phyloP scores from a whole-genome alignment of 164 flowering plant species.

The Liriodendron chinense region DNA sequence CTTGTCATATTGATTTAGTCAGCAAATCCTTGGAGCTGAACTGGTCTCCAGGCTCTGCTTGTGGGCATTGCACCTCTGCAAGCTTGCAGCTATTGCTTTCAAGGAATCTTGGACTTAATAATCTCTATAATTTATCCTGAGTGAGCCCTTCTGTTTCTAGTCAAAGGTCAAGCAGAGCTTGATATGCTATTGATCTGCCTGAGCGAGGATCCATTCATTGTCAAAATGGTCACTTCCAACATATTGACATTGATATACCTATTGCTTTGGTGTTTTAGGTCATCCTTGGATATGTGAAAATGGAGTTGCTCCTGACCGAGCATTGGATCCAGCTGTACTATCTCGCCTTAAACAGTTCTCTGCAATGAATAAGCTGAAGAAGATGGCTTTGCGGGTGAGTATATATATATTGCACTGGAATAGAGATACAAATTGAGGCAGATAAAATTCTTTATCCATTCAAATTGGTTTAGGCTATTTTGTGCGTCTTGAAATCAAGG shows the following conservation, averaged over 20 bases:
- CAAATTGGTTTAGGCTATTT: background rate
- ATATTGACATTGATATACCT: background rate
- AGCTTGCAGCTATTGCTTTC: background rate
- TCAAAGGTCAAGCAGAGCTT: too few species aligned
- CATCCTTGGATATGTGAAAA: slow-evolving; percentile 99
- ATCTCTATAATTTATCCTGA: background rate
- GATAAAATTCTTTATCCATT: background rate
- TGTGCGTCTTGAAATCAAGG: background rate
- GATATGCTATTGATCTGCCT: too few species aligned
- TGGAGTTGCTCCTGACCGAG: slow-evolving; percentile 97
- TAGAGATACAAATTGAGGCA: background rate
- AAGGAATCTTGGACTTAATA: background rate
- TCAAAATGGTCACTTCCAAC: background rate
- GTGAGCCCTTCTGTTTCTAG: too few species aligned
- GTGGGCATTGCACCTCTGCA: background rate
- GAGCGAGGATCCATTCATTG: background rate
- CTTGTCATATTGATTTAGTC: too few species aligned
- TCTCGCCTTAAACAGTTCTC: slow-evolving; percentile 96
- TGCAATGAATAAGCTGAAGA: slow-evolving; percentile 97
- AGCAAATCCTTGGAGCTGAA: too few species aligned
- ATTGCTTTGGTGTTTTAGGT: slow-evolving; percentile 38
- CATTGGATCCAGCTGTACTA: slow-evolving; percentile 95
- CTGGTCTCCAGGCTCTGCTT: too few species aligned
- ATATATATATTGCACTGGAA: background rate
- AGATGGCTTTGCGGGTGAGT: slow-evolving; percentile 97